A percentile compares a stretch with the other conserved stretches of the same genome.
Conservation (phyloP, 192 early-diverging fungal species). For the Linnemannia elongata region DNA sequence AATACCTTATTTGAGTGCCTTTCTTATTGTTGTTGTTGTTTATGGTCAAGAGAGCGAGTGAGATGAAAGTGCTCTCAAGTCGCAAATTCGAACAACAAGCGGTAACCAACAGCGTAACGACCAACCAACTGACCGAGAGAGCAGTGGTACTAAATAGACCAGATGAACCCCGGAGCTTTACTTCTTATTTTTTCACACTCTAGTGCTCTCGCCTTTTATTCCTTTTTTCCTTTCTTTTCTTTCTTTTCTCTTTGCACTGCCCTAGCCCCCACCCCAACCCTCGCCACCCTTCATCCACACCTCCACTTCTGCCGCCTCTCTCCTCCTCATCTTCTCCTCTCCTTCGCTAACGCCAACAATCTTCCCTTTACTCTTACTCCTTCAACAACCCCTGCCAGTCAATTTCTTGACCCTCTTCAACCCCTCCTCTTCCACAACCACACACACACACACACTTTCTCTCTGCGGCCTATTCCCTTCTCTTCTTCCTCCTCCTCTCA, state of each 20-base stretch:
- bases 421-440: background rate
- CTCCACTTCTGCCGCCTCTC: background rate
- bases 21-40: background rate
- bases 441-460: background rate
- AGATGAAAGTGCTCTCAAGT: conserved; percentile 6
- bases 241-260: background rate
- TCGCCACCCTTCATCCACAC: background rate
- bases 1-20: background rate
- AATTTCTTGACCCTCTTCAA: background rate
- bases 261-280: background rate
- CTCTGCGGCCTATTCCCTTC: background rate
- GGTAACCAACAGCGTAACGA: background rate
- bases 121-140: background rate
- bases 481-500: background rate
- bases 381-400: background rate
- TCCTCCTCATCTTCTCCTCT: background rate
- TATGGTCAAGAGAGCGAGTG: background rate
- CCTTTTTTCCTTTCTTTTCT: background rate
- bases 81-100: background rate
- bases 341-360: background rate
- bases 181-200: background rate
- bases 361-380: conserved; percentile 2
- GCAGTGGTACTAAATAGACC: no score
- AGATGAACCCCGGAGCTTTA: background rate
- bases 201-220: background rate